Percentiles rank a stretch among this genome's conserved stretches.
Evolutionary conservation across 768 basidiomycete genomes (phyloP).

Genomic region (Podaxis pistillaris): DNA sequence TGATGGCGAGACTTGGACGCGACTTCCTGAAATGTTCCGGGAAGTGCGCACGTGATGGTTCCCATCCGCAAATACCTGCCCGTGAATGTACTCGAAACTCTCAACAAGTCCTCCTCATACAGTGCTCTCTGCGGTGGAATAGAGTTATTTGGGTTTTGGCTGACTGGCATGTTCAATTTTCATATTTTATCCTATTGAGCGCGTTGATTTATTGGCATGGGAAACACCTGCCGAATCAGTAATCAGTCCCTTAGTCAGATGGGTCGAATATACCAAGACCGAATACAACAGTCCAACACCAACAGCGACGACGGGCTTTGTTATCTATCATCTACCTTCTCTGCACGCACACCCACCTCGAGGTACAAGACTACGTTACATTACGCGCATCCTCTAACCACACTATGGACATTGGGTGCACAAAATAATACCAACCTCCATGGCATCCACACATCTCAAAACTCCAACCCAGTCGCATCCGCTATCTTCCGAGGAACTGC

Average conservation of each 20-base stretch:
- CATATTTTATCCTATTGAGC: neutral
- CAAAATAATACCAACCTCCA: slow-evolving; percentile 17
- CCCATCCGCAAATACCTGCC: neutral
- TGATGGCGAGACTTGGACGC: neutral
- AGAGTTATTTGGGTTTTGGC: no score
- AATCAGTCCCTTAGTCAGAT: neutral
- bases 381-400: neutral
- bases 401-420: slow-evolving; percentile 6
- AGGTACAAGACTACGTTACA: neutral
- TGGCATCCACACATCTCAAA: slow-evolving; percentile 40
- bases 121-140: no score
- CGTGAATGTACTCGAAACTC: neutral
- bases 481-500: slow-evolving; percentile 55
- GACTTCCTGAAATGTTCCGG: neutral
- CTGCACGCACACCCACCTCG: neutral
- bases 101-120: neutral
- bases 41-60: neutral
- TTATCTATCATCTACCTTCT: neutral
- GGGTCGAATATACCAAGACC: neutral
- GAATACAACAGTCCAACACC: neutral
- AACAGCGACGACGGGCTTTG: neutral
- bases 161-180: no score
- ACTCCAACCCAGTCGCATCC: slow-evolving; percentile 74
- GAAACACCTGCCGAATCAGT: neutral
- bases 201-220: neutral